A percentile compares a stretch with the other conserved stretches of the same genome.
Evolutionary conservation across 1,139 yeast species (phyloP).

Genomic region (Taiozyma sp.): DNA sequence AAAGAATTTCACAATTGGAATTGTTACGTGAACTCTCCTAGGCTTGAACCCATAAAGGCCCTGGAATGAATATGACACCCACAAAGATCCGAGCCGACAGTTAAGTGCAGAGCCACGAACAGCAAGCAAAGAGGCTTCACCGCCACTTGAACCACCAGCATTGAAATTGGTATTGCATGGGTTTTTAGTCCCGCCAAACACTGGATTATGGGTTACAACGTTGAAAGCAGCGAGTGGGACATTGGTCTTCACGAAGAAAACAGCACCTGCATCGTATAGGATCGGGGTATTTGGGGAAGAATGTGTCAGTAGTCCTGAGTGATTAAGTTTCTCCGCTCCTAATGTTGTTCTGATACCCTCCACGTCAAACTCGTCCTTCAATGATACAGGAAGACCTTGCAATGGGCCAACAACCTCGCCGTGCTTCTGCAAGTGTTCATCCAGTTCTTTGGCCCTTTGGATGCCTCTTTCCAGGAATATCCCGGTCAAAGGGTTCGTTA

Average conservation of each 20-base stretch:
- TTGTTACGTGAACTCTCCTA: slow-evolving; percentile 26
- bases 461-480: slow-evolving; percentile 35
- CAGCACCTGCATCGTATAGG: slow-evolving; percentile 44
- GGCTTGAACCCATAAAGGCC: slow-evolving; percentile 56
- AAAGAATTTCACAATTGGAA: too few species aligned
- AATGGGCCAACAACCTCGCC: slow-evolving; percentile 46
- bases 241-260: slow-evolving; percentile 52
- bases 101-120: slow-evolving; percentile 48
- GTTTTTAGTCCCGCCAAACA: slow-evolving; percentile 40
- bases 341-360: slow-evolving; percentile 40
- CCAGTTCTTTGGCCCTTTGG: slow-evolving; percentile 41
- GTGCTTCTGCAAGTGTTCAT: slow-evolving; percentile 29
- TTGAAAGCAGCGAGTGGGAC: slow-evolving; percentile 57
- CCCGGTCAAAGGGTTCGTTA: slow-evolving; percentile 43
- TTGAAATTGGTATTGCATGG: slow-evolving; percentile 37
- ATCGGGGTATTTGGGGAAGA: slow-evolving; percentile 40
- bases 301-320: slow-evolving; percentile 31
- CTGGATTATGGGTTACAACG: slow-evolving; percentile 41
- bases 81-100: slow-evolving; percentile 63
- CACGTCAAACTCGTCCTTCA: slow-evolving; percentile 48
- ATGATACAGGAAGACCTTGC: slow-evolving; percentile 65
- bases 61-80: slow-evolving; percentile 54
- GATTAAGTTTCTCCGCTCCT: slow-evolving; percentile 37
- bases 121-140: slow-evolving; percentile 56
- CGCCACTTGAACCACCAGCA: slow-evolving; percentile 62